phyloP scores from a whole-genome alignment of 2,329 filamentous ascomycete species.

The Trichoderma harzianum region DNA sequence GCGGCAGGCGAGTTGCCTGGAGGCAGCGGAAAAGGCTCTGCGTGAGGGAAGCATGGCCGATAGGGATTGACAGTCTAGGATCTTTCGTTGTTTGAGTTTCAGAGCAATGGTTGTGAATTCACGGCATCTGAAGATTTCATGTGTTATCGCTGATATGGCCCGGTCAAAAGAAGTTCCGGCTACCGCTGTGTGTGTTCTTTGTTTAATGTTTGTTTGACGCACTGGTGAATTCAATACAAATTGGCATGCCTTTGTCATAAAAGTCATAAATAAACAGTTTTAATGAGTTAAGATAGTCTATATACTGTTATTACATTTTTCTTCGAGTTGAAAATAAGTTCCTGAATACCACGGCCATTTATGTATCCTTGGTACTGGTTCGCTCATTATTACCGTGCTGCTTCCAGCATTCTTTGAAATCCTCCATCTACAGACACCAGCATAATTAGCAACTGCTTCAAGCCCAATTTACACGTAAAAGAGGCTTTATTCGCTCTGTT shows the following conservation, averaged over 20 bases:
- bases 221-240: not conserved
- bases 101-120: not conserved
- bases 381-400: constrained; percentile 79
- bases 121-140: not conserved
- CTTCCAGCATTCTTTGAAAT: constrained; percentile 90
- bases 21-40: constrained; percentile 23
- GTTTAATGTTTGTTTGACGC: not conserved
- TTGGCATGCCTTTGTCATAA: not conserved
- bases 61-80: not conserved
- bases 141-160: not conserved
- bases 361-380: constrained; percentile 70
- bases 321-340: not conserved
- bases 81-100: not conserved
- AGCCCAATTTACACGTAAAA: no score
- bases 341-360: not conserved
- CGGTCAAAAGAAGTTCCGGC: constrained; percentile 16
- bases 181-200: not conserved
- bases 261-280: not conserved
- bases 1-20: constrained; percentile 20
- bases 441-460: not conserved
- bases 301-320: not conserved
- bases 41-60: constrained; percentile 29
- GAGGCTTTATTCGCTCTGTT: no score
- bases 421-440: constrained; percentile 71
- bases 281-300: not conserved